Percentiles rank a stretch among this genome's conserved stretches.
phyloP scores from a whole-genome alignment of 768 basidiomycete species.

The Tricholoma saponaceum region DNA sequence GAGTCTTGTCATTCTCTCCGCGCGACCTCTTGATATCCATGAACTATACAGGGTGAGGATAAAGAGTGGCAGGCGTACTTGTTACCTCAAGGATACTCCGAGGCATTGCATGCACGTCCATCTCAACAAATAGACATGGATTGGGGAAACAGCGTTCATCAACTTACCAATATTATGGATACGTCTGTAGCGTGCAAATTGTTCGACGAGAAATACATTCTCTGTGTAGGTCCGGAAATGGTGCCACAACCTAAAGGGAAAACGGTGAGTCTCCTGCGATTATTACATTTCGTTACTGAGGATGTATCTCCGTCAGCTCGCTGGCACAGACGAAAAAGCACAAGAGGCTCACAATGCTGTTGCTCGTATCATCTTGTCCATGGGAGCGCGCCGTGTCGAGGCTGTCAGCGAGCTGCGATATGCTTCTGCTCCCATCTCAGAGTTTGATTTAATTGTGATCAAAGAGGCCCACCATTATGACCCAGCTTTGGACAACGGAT shows the following conservation, averaged over 20 bases:
- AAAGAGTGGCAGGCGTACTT: slow-evolving; percentile 64
- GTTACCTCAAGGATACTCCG: slow-evolving; percentile 54
- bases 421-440: slow-evolving; percentile 29
- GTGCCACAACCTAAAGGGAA: slow-evolving; percentile 43
- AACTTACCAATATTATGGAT: slow-evolving; percentile 55
- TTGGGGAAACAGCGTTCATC: slow-evolving; percentile 46
- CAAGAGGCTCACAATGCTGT: slow-evolving; percentile 42
- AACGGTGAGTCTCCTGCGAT: slow-evolving; percentile 23
- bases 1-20: slow-evolving; percentile 12
- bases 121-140: slow-evolving; percentile 45
- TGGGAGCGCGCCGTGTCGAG: slow-evolving; percentile 75
- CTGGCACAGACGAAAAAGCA: slow-evolving; percentile 25
- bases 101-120: slow-evolving; percentile 25
- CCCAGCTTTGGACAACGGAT: slow-evolving; percentile 22
- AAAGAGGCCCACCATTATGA: slow-evolving; percentile 39
- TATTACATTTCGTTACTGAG: slow-evolving; percentile 5
- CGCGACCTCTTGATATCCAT: neutral
- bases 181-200: slow-evolving; percentile 55
- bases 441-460: slow-evolving; percentile 63
- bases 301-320: slow-evolving; percentile 14
- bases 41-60: slow-evolving; percentile 26
- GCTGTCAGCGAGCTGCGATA: slow-evolving; percentile 46
- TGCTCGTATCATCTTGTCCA: slow-evolving; percentile 66
- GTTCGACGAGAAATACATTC: slow-evolving; percentile 48
- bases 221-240: slow-evolving; percentile 58